These are phyloP conservation scores for Mesembryanthemum crystallinum DNA, from an alignment of 148 eudicot species.

Conservation along the genomic window DNA sequence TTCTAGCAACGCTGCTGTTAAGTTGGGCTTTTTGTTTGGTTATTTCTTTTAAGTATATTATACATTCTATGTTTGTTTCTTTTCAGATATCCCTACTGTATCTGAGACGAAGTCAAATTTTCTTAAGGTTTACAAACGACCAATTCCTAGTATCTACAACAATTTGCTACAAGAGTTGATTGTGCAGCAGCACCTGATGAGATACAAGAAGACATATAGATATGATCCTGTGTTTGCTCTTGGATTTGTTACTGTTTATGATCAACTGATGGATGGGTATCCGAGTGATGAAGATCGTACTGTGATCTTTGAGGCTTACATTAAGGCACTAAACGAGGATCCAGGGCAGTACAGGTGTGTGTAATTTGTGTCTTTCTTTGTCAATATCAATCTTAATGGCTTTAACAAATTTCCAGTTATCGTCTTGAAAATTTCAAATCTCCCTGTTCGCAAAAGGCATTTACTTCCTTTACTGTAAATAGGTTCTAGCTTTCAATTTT, in stretches of 20 bases:
- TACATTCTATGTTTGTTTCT: background rate
- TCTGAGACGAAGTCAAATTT: constrained; percentile 77
- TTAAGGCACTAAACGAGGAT: constrained; percentile 79
- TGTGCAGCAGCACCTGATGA: constrained; percentile 89
- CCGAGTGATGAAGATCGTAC: constrained; percentile 82
- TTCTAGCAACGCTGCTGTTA: background rate
- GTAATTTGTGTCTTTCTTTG: constrained; percentile 11
- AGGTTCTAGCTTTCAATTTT: background rate
- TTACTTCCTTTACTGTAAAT: background rate
- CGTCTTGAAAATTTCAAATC: background rate
- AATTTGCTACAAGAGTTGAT: constrained; percentile 84
- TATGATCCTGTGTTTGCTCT: constrained; percentile 97
- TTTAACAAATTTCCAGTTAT: background rate
- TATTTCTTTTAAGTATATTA: background rate
- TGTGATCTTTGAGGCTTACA: constrained; percentile 82
- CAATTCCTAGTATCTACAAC: constrained; percentile 94
- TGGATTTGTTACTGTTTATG: constrained; percentile 95
- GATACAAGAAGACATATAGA: constrained; percentile 69
- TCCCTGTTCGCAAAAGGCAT: background rate
- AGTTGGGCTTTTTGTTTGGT: background rate
- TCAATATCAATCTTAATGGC: background rate
- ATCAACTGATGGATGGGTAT: constrained; percentile 97
- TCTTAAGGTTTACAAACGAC: constrained; percentile 82
- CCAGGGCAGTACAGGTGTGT: constrained; percentile 76
- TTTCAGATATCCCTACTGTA: constrained; percentile 74